Percentiles rank a stretch among this genome's conserved stretches.
phyloP scores from a whole-genome alignment of 768 basidiomycete genomes.

The Astraeus odoratus region DNA sequence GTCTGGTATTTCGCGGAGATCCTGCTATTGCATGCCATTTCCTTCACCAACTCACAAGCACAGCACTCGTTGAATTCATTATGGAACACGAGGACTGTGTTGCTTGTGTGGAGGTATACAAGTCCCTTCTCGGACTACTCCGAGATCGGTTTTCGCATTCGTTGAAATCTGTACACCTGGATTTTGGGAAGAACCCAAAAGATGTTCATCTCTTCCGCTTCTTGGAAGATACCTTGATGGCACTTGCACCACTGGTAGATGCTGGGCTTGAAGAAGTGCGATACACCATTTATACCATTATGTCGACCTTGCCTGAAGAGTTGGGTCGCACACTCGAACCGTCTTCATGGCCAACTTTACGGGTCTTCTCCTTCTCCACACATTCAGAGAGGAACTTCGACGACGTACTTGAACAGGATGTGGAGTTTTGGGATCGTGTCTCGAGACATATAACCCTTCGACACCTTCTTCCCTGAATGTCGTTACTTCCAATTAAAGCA shows the following conservation, averaged over 20 bases:
- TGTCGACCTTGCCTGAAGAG: not conserved
- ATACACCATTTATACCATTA: not conserved
- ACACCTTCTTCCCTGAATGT: too few species aligned
- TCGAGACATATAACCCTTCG: too few species aligned
- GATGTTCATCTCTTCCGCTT: not conserved
- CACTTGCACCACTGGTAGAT: not conserved
- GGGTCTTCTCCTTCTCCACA: slow-evolving; percentile 1
- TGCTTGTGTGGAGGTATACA: not conserved
- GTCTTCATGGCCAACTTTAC: slow-evolving; percentile 3
- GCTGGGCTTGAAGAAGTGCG: slow-evolving; percentile 3
- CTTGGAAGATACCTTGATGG: not conserved
- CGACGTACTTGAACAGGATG: not conserved
- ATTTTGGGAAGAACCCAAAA: not conserved
- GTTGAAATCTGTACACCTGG: slow-evolving; percentile 3
- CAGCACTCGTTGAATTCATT: not conserved
- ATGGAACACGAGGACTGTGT: not conserved
- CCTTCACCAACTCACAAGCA: not conserved
- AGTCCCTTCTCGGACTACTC: not conserved
- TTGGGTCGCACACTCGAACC: slow-evolving; percentile 1
- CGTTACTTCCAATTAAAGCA: too few species aligned
- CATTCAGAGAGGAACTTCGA: not conserved
- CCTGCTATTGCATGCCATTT: not conserved
- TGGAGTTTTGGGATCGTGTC: not conserved
- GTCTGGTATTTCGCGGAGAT: slow-evolving; percentile 2
- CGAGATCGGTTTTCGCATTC: not conserved